Conservation (phyloP, 257 asterid species). For the Fraxinus pennsylvanica region DNA sequence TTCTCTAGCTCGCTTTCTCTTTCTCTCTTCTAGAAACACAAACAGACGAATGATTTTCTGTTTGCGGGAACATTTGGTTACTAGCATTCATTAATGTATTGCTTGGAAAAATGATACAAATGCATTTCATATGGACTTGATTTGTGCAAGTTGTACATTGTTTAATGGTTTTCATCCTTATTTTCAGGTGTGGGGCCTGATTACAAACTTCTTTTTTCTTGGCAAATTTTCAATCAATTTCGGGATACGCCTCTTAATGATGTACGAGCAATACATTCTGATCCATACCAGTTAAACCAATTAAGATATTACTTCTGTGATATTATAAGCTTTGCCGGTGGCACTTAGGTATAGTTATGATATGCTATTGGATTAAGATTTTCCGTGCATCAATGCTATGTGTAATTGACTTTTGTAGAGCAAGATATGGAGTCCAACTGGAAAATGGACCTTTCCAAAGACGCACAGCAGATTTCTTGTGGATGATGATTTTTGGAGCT, state of each 20-base stretch:
- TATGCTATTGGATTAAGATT: slow-evolving; percentile 12
- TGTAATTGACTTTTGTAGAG: slow-evolving; percentile 49
- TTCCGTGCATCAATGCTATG: slow-evolving; percentile 17
- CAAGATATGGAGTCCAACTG: slow-evolving; percentile 96
- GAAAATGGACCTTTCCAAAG: slow-evolving; percentile 83
- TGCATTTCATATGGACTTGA: not conserved
- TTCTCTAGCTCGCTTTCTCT: not conserved
- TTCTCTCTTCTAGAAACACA: not conserved
- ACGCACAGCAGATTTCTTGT: slow-evolving; percentile 96
- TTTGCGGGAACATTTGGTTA: not conserved
- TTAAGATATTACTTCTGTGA: slow-evolving; percentile 14
- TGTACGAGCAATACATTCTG: slow-evolving; percentile 53
- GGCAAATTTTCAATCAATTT: slow-evolving; percentile 89
- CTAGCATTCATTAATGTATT: not conserved
- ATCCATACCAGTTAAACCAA: slow-evolving; percentile 10
- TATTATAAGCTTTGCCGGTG: not conserved
- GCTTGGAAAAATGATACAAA: not conserved
- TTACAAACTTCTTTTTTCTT: slow-evolving; percentile 84
- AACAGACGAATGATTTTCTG: not conserved
- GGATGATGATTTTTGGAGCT: slow-evolving; percentile 98
- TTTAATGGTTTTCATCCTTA: slow-evolving; percentile 23
- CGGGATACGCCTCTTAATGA: slow-evolving; percentile 96
- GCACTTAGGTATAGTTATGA: slow-evolving; percentile 13
- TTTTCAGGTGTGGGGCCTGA: slow-evolving; percentile 75
- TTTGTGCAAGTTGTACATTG: slow-evolving; percentile 8